phyloP scores from a whole-genome alignment of 352 stramenopile species.

The Pythium sp. region DNA sequence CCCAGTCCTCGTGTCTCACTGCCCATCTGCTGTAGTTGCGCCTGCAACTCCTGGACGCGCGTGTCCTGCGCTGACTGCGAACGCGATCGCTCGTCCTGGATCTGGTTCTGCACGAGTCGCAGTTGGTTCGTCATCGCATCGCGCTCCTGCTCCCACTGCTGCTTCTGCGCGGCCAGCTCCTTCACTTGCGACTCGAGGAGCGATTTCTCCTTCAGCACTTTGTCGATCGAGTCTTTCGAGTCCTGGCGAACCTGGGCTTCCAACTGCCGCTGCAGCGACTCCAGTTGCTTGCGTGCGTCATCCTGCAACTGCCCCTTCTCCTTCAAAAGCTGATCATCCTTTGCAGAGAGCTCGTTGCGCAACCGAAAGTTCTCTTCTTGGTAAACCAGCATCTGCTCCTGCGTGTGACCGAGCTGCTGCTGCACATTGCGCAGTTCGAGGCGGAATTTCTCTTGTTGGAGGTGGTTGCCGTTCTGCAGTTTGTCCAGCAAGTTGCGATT shows the following conservation, averaged over 20 bases:
- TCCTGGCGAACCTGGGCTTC: constrained; percentile 57
- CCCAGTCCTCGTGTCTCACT: constrained; percentile 35
- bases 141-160: constrained; percentile 53
- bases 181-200: constrained; percentile 41
- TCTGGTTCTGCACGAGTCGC: constrained; percentile 44
- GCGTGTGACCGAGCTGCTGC: constrained; percentile 57
- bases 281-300: constrained; percentile 55
- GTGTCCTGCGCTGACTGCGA: constrained; percentile 43
- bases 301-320: constrained; percentile 59
- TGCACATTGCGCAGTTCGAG: constrained; percentile 59
- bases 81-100: constrained; percentile 60
- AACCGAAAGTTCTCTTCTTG: constrained; percentile 69
- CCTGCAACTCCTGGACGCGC: constrained; percentile 45
- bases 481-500: constrained; percentile 71
- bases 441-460: constrained; percentile 73
- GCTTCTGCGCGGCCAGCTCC: constrained; percentile 38
- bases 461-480: constrained; percentile 56
- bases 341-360: constrained; percentile 45
- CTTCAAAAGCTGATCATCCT: constrained; percentile 55
- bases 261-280: constrained; percentile 53
- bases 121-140: constrained; percentile 47
- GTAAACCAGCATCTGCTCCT: constrained; percentile 69
- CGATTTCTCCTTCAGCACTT: constrained; percentile 41
- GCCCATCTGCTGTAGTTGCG: constrained; percentile 45
- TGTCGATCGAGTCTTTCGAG: constrained; percentile 46